phyloP scores from a whole-genome alignment of 306 rosid species.

The Sicyos baderoa region DNA sequence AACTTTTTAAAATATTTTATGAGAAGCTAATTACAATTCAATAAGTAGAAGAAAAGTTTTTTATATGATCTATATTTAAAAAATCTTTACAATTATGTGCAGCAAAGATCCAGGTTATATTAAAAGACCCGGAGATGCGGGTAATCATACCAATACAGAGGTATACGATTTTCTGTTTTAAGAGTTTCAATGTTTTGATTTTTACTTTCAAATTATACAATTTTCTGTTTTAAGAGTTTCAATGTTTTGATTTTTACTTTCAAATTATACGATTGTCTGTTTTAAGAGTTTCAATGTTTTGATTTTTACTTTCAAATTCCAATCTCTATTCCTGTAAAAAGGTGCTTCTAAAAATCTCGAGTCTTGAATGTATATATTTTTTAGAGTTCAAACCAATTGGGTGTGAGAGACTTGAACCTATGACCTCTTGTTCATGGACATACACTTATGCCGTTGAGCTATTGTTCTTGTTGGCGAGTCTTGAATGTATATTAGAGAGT shows the following conservation, averaged over 20 bases:
- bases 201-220: neutral
- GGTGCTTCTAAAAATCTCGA: neutral
- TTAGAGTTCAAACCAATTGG: too few relatives aligned
- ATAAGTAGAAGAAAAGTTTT: neutral
- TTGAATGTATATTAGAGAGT: conserved; percentile 6
- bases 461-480: too few relatives aligned
- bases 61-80: neutral
- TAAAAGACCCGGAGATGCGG: conserved; percentile 55
- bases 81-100: conserved; percentile 30
- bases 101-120: conserved; percentile 88
- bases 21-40: neutral
- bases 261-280: neutral
- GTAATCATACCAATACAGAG: conserved; percentile 48
- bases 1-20: neutral
- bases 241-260: conserved; percentile 3
- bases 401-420: too few relatives aligned
- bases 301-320: conserved; percentile 6
- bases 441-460: too few relatives aligned
- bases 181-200: conserved; percentile 1
- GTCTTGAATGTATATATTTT: too few relatives aligned
- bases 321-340: neutral
- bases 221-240: neutral
- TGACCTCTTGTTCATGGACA: too few relatives aligned
- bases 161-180: conserved; percentile 27
- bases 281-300: conserved; percentile 6